Evolutionary conservation across 371 early-diverging fungal species (phyloP), one percentile per base, ranked within the genome.

Genomic region (Choanephora cucurbitarum): DNA sequence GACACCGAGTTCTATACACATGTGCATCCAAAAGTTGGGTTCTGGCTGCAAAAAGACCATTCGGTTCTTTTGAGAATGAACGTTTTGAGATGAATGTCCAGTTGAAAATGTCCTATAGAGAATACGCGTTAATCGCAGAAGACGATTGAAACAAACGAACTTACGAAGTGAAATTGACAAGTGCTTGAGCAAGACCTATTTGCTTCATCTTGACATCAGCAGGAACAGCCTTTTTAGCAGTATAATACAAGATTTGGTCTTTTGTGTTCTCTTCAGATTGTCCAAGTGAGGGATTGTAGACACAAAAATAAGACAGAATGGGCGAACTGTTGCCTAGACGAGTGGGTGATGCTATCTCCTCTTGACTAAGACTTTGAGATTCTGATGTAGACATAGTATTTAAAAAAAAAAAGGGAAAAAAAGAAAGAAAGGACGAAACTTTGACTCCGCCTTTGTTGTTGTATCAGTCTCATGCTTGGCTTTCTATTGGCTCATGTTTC

Each of bases 191-290:
- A 31, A 92, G 68, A 5, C 94, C 94, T 28, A 92, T 83, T 60
- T 92, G 91, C 31, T 91, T 81, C 69, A 91, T 80, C 70, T 90
- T 87, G 45, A 85, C 86, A 67, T 92, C 91, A 60, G 89, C 72
- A 18, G 90, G 85, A 8, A 89, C 88, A 3, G 81, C 83, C 44
- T 78, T 70, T 41, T 85, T 79, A 19, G 92, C 85, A 7, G 84
- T 80, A 66, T 91, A 92, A 61, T 86, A 91, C 11, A 89, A 69
- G n/a, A 92, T 75, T 66, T 91, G 92, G 48, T 91, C 87, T 67
- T 85, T 80, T 31, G 84, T 77, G 40, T 79, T 86, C 47, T 88
- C 86, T 52, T 86, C 86, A 40, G 86, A 83, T 0, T 80, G 82
- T 0, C 87, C 87, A 43, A 91, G 73, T 18, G 83, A 74, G 9